Base-by-base conservation (phyloP, 768 basidiomycete genomes). In the Mrakia hoshinonis region DNA sequence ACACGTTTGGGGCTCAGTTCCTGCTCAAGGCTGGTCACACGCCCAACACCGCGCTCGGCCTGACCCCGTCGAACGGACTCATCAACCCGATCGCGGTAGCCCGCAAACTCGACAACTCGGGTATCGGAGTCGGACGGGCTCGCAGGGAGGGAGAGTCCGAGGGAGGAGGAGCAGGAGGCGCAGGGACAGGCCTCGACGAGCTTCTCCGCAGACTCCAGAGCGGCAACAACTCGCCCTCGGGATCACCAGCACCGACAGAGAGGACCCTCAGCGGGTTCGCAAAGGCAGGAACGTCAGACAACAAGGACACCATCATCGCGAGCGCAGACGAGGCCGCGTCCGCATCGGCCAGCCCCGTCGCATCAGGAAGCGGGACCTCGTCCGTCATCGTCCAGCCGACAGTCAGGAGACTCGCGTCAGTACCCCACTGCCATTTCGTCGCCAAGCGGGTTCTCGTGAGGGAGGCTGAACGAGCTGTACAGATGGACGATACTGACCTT, bases 71-170 rank as follows among this genome's bases (percentile, higher is more conserved):
- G 2, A 68, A 74, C 20, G 79, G 79, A 2, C 79, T 79, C 69
- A 75, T 77, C 22, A 79, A 79, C 64, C 78, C 79, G 51, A 80
- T 80, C 66, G 77, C 77, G 10, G 80, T 79, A 7, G 77, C 75
- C 1, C 73, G 77, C 24, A 80, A 79, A 72, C 68, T 77, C n/a
- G 80, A 80, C 73, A 76, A 77, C 39, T 73, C 74, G 0, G 80
- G 80, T 73, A 80, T 80, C 65, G 80, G 80, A 54, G 77, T 79
- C 67, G 77, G 74, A 9, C 55, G 80, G 55, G 79, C 80, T 9
- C 67, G 75, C 51, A 78, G 78, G 66, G 80, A 80, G 52, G 80
- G 80, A 11, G 77, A 49, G 13, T 22, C 75, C 10, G 78, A 79
- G 43, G 52, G 75, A 13, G 76, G 76, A 22, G 76, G 76, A 20